Percentiles rank a stretch among this genome's conserved stretches.
Evolutionary conservation across 768 basidiomycete species (phyloP).

Genomic region (Stropharia rugosoannulata): DNA sequence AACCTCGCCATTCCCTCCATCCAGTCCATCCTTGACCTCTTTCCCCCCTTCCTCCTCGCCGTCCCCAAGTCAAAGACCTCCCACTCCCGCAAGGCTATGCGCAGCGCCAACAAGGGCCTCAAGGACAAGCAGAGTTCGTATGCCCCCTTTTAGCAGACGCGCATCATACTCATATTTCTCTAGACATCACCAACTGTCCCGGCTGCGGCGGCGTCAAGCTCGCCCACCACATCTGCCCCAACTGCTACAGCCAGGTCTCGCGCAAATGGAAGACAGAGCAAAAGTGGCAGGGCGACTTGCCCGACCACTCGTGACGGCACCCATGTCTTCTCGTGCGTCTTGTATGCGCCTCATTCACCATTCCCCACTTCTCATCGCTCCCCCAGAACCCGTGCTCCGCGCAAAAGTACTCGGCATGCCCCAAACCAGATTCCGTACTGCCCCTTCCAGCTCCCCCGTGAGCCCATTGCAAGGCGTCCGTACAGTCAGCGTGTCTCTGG

Average conservation of each 20-base stretch:
- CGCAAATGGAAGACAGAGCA: slow-evolving; percentile 61
- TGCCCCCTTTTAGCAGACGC: neutral
- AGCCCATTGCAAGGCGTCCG: neutral
- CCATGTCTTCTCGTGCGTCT: neutral
- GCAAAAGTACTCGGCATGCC: neutral
- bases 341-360: neutral
- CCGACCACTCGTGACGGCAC: slow-evolving; percentile 35
- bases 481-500: neutral
- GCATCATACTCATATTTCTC: slow-evolving; percentile 10
- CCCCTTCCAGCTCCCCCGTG: neutral
- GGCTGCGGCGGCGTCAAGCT: slow-evolving; percentile 88
- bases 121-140: slow-evolving; percentile 88
- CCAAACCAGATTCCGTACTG: neutral
- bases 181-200: slow-evolving; percentile 91
- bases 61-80: slow-evolving; percentile 95
- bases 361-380: neutral
- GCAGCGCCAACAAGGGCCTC: slow-evolving; percentile 90
- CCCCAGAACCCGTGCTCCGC: neutral
- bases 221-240: slow-evolving; percentile 82
- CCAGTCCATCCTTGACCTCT: slow-evolving; percentile 59
- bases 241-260: slow-evolving; percentile 73
- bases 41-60: slow-evolving; percentile 86
- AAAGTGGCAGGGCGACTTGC: slow-evolving; percentile 25
- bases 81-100: slow-evolving; percentile 94
- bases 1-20: slow-evolving; percentile 39